Conservation (phyloP, 352 stramenopile species). For the Peronospora belbahrii region DNA sequence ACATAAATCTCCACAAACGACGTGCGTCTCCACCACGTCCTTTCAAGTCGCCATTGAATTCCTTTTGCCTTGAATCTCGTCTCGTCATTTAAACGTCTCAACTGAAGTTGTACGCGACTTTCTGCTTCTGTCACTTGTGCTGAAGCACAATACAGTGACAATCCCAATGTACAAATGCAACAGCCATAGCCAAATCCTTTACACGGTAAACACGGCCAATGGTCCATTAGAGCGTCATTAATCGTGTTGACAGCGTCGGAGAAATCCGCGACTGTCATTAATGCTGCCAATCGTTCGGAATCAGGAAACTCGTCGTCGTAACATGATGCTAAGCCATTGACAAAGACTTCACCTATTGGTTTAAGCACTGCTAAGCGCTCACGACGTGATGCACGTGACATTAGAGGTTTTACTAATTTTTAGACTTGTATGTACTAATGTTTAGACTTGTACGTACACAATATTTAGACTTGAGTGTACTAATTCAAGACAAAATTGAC, state of each 20-base stretch:
- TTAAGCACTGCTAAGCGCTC: constrained; percentile 41
- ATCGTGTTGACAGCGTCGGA: constrained; percentile 50
- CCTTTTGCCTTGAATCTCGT: constrained; percentile 44
- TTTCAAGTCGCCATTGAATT: constrained; percentile 59
- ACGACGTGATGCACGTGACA: constrained; percentile 12
- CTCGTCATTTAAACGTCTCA: constrained; percentile 65
- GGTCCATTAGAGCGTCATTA: constrained; percentile 75
- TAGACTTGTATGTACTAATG: too few relatives aligned
- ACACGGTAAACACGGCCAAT: constrained; percentile 80
- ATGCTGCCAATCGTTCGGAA: constrained; percentile 25
- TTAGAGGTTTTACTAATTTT: too few relatives aligned
- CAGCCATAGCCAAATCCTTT: constrained; percentile 75
- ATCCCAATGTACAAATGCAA: constrained; percentile 70
- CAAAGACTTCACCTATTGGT: constrained; percentile 66
- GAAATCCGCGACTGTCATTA: constrained; percentile 67
- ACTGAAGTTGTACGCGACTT: constrained; percentile 48
- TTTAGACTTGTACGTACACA: too few relatives aligned
- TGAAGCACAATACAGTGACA: constrained; percentile 76
- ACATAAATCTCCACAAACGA: constrained; percentile 63
- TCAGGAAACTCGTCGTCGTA: constrained; percentile 73
- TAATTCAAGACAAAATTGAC: too few relatives aligned
- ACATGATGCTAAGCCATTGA: constrained; percentile 65
- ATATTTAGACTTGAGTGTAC: too few relatives aligned
- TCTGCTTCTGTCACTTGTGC: constrained; percentile 71
- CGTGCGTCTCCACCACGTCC: constrained; percentile 56